phyloP scores from a whole-genome alignment of 2,329 filamentous ascomycete genomes.

The Elsinoe arachidis region DNA sequence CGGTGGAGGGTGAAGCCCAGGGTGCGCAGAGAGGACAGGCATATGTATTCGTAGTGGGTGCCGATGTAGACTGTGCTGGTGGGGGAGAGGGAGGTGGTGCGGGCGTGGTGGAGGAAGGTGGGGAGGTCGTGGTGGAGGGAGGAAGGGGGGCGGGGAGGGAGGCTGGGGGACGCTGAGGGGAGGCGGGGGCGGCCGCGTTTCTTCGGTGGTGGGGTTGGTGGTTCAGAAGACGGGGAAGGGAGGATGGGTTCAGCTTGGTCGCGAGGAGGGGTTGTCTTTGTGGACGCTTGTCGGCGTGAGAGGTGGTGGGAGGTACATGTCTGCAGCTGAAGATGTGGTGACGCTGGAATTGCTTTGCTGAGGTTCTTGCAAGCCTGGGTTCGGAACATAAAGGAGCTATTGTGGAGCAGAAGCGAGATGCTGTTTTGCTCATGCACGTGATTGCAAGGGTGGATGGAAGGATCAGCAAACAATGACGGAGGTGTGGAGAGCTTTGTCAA shows the following conservation, averaged over 20 bases:
- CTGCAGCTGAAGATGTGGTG: not conserved
- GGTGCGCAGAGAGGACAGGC: constrained; percentile 45
- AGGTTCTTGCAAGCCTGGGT: too few species aligned
- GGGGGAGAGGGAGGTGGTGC: constrained; percentile 46
- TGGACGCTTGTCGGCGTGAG: too few species aligned
- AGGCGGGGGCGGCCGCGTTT: constrained; percentile 15
- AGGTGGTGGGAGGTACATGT: not conserved
- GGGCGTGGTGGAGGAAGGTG: constrained; percentile 58
- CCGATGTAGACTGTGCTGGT: constrained; percentile 57
- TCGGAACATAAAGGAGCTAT: too few species aligned
- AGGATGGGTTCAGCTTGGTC: not conserved
- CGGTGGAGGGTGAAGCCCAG: constrained; percentile 59
- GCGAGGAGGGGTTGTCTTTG: too few species aligned
- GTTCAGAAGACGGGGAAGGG: not conserved
- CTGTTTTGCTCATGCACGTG: not conserved
- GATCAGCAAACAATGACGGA: not conserved
- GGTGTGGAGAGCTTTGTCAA: not conserved
- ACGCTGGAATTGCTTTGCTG: not conserved
- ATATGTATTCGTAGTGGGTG: constrained; percentile 69
- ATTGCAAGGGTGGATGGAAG: not conserved
- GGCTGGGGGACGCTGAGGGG: not conserved
- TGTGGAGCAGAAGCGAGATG: too few species aligned
- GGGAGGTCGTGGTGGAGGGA: constrained; percentile 51
- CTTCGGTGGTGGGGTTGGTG: not conserved
- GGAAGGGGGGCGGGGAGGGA: constrained; percentile 24